These are phyloP conservation scores for Dichomitus squalens DNA, from an alignment of 1,284 basidiomycete genomes.

Conservation along the genomic window DNA sequence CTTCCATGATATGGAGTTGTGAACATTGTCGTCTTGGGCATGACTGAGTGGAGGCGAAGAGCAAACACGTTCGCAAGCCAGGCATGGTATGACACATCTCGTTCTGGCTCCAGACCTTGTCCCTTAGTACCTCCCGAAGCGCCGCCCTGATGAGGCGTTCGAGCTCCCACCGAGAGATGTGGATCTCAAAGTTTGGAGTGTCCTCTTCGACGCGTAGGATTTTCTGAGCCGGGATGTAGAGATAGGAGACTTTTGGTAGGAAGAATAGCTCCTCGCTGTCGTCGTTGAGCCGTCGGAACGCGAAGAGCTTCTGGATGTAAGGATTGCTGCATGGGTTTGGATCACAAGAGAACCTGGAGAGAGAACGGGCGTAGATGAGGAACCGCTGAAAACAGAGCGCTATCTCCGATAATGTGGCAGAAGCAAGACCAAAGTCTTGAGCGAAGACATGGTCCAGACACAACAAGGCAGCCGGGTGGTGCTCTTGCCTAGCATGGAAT, in stretches of 20 bases:
- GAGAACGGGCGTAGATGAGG: constrained; percentile 37
- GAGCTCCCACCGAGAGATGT: constrained; percentile 19
- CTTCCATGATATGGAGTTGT: constrained; percentile 40
- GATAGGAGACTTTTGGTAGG: constrained; percentile 28
- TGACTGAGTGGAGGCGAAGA: constrained; percentile 31
- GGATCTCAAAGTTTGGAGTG: constrained; percentile 1
- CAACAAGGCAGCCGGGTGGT: constrained; percentile 37
- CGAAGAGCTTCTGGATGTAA: constrained; percentile 40
- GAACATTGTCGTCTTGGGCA: constrained; percentile 43
- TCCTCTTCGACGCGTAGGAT: background rate
- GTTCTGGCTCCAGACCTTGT: constrained; percentile 39
- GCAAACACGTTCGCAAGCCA: constrained; percentile 44
- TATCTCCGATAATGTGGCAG: constrained; percentile 27
- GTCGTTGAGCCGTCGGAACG: constrained; percentile 31
- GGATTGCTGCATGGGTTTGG: constrained; percentile 31
- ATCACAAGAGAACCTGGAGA: constrained; percentile 34
- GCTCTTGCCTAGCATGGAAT: constrained; percentile 32
- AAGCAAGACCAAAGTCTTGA: constrained; percentile 18
- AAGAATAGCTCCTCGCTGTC: constrained; percentile 29
- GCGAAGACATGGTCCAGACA: constrained; percentile 44
- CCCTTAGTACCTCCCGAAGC: constrained; percentile 33
- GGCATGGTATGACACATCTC: constrained; percentile 32
- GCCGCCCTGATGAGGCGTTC: constrained; percentile 20
- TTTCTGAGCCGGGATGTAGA: constrained; percentile 2
- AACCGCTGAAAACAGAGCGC: constrained; percentile 37